Evolutionary conservation across 2,329 filamentous ascomycete genomes (phyloP), one percentile per base, ranked within the genome.

Genomic region (Colletotrichum noveboracense): DNA sequence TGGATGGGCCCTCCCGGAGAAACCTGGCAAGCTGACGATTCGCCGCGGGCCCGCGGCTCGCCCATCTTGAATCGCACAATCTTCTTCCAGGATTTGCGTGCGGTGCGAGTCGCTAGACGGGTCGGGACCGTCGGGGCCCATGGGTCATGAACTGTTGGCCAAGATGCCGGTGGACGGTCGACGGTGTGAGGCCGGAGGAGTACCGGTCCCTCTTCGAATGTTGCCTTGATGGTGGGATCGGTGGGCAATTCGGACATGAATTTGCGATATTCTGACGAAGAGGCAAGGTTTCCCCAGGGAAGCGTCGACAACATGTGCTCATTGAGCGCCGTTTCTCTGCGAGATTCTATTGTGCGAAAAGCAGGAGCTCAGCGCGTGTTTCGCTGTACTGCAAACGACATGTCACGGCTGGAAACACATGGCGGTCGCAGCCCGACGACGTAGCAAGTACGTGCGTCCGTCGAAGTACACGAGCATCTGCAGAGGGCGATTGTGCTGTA

Each of bases 401-500:
- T 34, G 36, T 52, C 34, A 38, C 64, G 28, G 48, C 56, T 30
- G 70, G n/a, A 34, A 58, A 75, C 56, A 65, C 56, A 68, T 36
- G 73, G 73, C 73, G 62, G 64, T 69, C 43, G 73, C 70, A 73
- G 70, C 64, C 64, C 70, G 21, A 68, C 69, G 60, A 68, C 69
- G 65, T 58, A 52, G n/a, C 43, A 52, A 52, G 43, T 52, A 62
- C 38, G 43, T 38, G 48, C 32, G 43, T 48, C 48, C 18, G 62
- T 34, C 28, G 70, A 72, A 26, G 61, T 38, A 64, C 34, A 8
- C 32, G 48, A 43, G 38, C 30, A 34, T 36, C 28, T 34, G 58
- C 58, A 21, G 56, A 28, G 66, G 28, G 62, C 48, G 18, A 34
- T 36, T 48, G 18, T 21, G 56, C 58, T 74, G 66, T 68, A 64